Conservation (phyloP, 2,329 filamentous ascomycete genomes). For the Pestalotiopsis sp. region DNA sequence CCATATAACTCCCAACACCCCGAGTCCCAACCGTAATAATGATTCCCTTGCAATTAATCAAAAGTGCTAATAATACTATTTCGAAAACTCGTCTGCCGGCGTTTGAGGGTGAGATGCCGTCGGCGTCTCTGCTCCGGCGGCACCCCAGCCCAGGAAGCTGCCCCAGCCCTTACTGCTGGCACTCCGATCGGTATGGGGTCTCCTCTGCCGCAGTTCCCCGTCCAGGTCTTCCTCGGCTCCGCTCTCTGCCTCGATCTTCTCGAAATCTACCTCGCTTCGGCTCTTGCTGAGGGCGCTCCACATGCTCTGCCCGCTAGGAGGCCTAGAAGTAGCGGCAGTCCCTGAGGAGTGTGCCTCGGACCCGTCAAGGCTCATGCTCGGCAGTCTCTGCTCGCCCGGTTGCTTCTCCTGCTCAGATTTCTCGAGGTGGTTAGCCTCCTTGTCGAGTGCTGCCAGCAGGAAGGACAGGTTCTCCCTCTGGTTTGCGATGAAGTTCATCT, state of each 20-base stretch:
- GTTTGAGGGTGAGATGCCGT: constrained; percentile 12
- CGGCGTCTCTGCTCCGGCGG: constrained; percentile 15
- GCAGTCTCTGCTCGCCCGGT: constrained; percentile 21
- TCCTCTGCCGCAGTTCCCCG: constrained; percentile 28
- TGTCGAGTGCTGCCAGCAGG: constrained; percentile 75
- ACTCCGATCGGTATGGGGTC: constrained; percentile 18
- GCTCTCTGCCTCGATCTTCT: constrained; percentile 80
- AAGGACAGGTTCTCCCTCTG: constrained; percentile 77
- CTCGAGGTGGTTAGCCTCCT: constrained; percentile 68
- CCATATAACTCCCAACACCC: neutral
- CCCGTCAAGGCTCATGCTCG: constrained; percentile 30
- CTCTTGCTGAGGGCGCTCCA: constrained; percentile 71
- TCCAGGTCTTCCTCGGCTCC: constrained; percentile 53
- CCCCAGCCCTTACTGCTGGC: constrained; percentile 17
- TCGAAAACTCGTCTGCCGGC: constrained; percentile 26
- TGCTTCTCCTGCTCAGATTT: constrained; percentile 31
- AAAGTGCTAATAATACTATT: constrained; percentile 16
- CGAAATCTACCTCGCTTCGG: constrained; percentile 84
- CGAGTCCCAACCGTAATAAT: neutral
- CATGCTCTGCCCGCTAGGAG: constrained; percentile 47
- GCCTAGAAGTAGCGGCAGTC: constrained; percentile 39
- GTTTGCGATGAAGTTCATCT: constrained; percentile 73
- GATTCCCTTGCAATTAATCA: neutral
- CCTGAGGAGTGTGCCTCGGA: constrained; percentile 28
- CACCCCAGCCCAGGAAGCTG: constrained; percentile 30